These are phyloP conservation scores for Rubroboletus satanas DNA, from an alignment of 768 basidiomycete genomes.

Conservation along the genomic window DNA sequence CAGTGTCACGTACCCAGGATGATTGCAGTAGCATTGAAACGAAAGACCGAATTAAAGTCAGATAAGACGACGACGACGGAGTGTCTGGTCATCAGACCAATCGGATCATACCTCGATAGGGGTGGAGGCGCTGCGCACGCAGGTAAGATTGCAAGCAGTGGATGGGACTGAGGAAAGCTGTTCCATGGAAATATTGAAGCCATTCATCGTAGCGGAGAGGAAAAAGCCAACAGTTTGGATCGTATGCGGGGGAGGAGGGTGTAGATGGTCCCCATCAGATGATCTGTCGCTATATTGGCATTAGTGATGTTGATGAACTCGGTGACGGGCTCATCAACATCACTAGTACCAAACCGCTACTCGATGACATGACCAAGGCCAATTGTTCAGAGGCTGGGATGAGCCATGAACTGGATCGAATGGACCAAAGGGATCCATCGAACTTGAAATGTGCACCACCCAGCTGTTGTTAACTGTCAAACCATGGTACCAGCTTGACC, in stretches of 20 bases:
- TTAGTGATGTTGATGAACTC: constrained; percentile 3
- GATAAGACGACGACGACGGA: background rate
- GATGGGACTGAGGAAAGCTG: constrained; percentile 8
- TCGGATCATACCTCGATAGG: background rate
- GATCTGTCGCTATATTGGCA: background rate
- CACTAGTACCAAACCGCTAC: too few species aligned
- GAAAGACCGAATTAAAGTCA: background rate
- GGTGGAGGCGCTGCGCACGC: background rate
- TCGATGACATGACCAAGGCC: background rate
- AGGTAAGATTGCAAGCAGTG: constrained; percentile 9
- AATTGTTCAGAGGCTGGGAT: background rate
- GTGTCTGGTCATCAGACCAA: constrained; percentile 3
- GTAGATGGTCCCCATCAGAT: background rate
- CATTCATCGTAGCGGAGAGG: constrained; percentile 7
- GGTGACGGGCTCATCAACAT: too few species aligned
- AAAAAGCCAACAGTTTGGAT: background rate
- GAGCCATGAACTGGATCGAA: background rate
- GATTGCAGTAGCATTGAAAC: constrained; percentile 9
- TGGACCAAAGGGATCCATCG: background rate
- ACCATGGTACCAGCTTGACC: too few species aligned
- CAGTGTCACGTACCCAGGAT: constrained; percentile 6
- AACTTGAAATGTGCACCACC: background rate
- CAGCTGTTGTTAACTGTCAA: constrained; percentile 12
- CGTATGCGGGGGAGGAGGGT: constrained; percentile 7
- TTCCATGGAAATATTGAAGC: constrained; percentile 16